These are phyloP conservation scores for Aspergillus cristatus DNA, from an alignment of 495 filamentous ascomycete species.

Conservation along the genomic window DNA sequence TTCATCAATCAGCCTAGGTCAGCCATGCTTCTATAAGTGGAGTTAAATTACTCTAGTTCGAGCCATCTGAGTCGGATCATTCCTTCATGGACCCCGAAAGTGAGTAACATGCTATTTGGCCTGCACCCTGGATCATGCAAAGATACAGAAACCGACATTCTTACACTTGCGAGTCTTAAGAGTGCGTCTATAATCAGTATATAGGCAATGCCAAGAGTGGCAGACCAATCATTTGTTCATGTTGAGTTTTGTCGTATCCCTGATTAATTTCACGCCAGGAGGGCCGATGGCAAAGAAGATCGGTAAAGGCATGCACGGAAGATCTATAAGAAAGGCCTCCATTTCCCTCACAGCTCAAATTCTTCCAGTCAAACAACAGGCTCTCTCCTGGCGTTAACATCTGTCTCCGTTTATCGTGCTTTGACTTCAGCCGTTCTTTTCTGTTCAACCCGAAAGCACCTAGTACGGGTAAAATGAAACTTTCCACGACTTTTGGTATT, in stretches of 20 bases:
- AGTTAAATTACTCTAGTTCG: not conserved
- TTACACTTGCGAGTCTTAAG: not conserved
- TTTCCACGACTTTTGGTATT: not conserved
- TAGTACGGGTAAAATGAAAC: not conserved
- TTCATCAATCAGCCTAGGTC: not conserved
- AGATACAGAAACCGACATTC: not conserved
- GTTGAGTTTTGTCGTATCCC: too few relatives aligned
- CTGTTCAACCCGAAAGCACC: too few relatives aligned
- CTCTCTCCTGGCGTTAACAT: not conserved
- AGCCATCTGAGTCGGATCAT: not conserved
- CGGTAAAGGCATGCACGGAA: too few relatives aligned
- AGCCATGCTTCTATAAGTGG: not conserved
- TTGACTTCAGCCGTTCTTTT: too few relatives aligned
- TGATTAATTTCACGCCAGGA: too few relatives aligned
- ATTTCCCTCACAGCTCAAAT: too few relatives aligned
- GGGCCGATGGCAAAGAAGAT: too few relatives aligned
- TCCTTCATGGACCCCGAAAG: too few relatives aligned
- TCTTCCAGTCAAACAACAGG: not conserved
- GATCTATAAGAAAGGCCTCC: too few relatives aligned
- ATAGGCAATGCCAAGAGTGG: not conserved
- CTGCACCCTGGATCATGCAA: not conserved
- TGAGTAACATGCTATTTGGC: too few relatives aligned
- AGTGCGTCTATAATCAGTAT: not conserved
- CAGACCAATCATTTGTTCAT: too few relatives aligned
- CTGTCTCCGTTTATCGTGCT: not conserved